Evolutionary conservation across 345 rosid species (phyloP).

Genomic region (Bretschneidera sinensis): DNA sequence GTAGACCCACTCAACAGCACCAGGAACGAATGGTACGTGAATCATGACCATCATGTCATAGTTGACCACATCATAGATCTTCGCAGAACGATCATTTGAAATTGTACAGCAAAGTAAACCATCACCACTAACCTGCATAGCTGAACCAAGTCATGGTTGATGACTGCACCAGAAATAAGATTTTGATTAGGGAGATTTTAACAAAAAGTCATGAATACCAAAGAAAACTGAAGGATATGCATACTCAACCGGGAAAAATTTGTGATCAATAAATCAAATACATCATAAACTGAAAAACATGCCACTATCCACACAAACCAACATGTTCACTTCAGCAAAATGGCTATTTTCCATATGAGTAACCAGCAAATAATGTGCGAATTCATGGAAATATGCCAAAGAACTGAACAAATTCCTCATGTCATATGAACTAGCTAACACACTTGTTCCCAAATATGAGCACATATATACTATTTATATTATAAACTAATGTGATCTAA

Average conservation of each 20-base stretch:
- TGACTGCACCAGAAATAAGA: slow-evolving; percentile 26
- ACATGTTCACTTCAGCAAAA: too few species aligned
- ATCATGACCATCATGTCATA: slow-evolving; percentile 99
- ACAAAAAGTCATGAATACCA: too few species aligned
- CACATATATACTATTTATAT: neutral
- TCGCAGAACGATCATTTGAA: slow-evolving; percentile 77
- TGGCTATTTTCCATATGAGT: too few species aligned
- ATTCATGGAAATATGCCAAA: neutral
- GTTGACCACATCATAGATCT: slow-evolving; percentile 91
- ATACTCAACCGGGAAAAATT: neutral
- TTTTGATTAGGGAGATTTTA: too few species aligned
- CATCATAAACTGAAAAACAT: too few species aligned
- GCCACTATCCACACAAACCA: too few species aligned
- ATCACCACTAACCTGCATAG: slow-evolving; percentile 88
- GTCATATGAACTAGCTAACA: too few species aligned
- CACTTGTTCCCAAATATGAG: too few species aligned
- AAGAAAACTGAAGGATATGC: slow-evolving; percentile 2
- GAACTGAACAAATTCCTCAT: neutral
- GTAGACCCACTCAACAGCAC: slow-evolving; percentile 88
- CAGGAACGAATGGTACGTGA: slow-evolving; percentile 70
- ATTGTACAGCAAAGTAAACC: slow-evolving; percentile 95
- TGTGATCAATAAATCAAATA: too few species aligned
- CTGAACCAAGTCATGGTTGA: slow-evolving; percentile 58
- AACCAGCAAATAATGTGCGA: neutral
- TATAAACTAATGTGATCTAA: neutral